Evolutionary conservation across 1,284 basidiomycete genomes (phyloP), one percentile per base, ranked within the genome.

Genomic region (Pseudozyma pruni): DNA sequence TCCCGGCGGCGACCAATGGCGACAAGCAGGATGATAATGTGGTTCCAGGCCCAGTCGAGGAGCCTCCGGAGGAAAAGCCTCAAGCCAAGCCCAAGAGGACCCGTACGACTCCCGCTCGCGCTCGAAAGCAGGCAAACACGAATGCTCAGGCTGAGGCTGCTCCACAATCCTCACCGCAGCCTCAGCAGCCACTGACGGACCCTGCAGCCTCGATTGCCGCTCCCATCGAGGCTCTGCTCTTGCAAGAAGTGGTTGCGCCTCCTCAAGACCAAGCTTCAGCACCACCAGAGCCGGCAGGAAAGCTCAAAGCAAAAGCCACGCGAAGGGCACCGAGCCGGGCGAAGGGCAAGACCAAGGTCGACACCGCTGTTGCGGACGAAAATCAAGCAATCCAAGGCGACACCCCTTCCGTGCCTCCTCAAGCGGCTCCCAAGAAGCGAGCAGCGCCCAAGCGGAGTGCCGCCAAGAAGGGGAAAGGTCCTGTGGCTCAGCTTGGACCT

Each of bases 401-500:
- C 19, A 13, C 8, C 10, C 14, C n/a, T 25, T 11, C 31, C 7
- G 8, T 16, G 29, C 8, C 20, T 19, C 14, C 37, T 25, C n/a
- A 29, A 20, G 32, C 22, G 13, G 20, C 38, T 14, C 17, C 16
- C 5, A 57, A 42, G 22, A 48, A 51, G 25, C n/a, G n/a, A n/a
- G 19, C 40, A 17, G 27, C 57, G n/a, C 16, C 42, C 6, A 53
- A 53, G 39, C 44, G 57, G 7, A 13, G 49, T 10, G 8, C 34
- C 3, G 44, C 50, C 10, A 63, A 48, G 45, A 41, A 38, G 13
- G 44, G 20, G 13, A 66, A 66, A 29, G 51, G 56, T 8, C 62
- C 38, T 16, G 14, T 59, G 8, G 62, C 62, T 9, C 49, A 55
- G 29, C 38, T 59, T 27, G 46, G 39, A 4, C 55, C 56, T 19